These are phyloP conservation scores for Trypanosoma melophagium DNA, from an alignment of 208 protist species.

Conservation along the genomic window DNA sequence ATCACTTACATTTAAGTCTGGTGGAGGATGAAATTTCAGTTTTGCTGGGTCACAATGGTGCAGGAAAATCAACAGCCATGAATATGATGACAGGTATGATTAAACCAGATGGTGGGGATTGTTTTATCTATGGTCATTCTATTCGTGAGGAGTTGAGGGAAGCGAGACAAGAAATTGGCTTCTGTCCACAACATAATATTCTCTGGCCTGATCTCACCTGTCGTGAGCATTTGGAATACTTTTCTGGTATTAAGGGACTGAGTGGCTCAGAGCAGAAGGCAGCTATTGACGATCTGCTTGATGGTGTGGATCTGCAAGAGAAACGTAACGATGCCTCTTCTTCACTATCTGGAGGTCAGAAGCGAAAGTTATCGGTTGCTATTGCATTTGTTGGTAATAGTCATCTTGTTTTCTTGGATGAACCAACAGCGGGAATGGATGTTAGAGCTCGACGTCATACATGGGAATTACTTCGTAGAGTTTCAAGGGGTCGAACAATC, in stretches of 20 bases:
- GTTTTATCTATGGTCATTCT: slow-evolving; percentile 65
- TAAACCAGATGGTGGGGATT: slow-evolving; percentile 65
- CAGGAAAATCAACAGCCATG: slow-evolving; percentile 74
- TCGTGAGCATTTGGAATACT: slow-evolving; percentile 89
- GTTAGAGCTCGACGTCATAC: slow-evolving; percentile 68
- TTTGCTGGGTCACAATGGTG: slow-evolving; percentile 83
- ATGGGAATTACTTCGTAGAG: slow-evolving; percentile 71
- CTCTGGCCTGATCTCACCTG: slow-evolving; percentile 91
- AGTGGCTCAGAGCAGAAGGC: slow-evolving; percentile 25
- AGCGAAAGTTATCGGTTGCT: slow-evolving; percentile 82
- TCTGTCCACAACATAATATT: slow-evolving; percentile 96
- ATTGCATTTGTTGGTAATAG: slow-evolving; percentile 82
- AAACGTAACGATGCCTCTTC: slow-evolving; percentile 42
- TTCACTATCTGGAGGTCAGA: slow-evolving; percentile 80
- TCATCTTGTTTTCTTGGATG: slow-evolving; percentile 83
- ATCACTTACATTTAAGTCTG: slow-evolving; percentile 59
- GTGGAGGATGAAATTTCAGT: slow-evolving; percentile 61
- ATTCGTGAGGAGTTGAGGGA: slow-evolving; percentile 44
- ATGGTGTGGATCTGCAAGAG: slow-evolving; percentile 58
- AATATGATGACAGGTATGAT: slow-evolving; percentile 90
- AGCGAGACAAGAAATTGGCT: slow-evolving; percentile 84
- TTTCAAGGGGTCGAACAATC: slow-evolving; percentile 56
- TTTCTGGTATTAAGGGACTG: slow-evolving; percentile 84
- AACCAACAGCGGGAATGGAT: slow-evolving; percentile 91
- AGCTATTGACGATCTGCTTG: slow-evolving; percentile 42